Evolutionary conservation across 140 eudicot genomes (phyloP).

Genomic region (Ambrosia hybrid): DNA sequence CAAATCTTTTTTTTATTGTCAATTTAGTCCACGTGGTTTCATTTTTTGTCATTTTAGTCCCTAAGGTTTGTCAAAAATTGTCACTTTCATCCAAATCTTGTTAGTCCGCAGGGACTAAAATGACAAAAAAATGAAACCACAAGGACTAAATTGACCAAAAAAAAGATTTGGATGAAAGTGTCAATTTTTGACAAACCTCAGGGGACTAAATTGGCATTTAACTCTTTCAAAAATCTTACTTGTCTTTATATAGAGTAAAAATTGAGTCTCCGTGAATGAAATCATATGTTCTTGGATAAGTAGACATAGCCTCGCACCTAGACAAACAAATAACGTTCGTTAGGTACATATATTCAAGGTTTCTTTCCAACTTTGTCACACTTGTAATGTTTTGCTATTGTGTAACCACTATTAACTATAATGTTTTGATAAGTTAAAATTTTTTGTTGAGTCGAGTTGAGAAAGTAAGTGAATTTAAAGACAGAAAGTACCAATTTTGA

Average conservation of each 20-base stretch:
- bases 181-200: no score
- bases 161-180: no score
- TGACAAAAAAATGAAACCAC: no score
- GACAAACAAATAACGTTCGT: not conserved
- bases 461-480: not conserved
- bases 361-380: no score
- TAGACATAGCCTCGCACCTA: conserved; percentile 98
- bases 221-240: conserved; percentile 36
- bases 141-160: no score
- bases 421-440: not conserved
- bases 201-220: no score
- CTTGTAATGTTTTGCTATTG: not conserved
- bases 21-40: no score
- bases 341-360: not conserved
- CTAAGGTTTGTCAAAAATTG: no score
- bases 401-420: not conserved
- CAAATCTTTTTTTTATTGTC: no score
- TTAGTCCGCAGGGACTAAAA: no score
- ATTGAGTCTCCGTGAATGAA: conserved; percentile 80
- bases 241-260: conserved; percentile 70
- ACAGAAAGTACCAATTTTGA: conserved; percentile 71
- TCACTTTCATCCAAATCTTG: no score
- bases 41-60: no score
- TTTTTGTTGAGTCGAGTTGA: not conserved
- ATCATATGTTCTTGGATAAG: conserved; percentile 95